Evolutionary conservation across 345 rosid species (phyloP).

Genomic region (Corchorus olitorius): DNA sequence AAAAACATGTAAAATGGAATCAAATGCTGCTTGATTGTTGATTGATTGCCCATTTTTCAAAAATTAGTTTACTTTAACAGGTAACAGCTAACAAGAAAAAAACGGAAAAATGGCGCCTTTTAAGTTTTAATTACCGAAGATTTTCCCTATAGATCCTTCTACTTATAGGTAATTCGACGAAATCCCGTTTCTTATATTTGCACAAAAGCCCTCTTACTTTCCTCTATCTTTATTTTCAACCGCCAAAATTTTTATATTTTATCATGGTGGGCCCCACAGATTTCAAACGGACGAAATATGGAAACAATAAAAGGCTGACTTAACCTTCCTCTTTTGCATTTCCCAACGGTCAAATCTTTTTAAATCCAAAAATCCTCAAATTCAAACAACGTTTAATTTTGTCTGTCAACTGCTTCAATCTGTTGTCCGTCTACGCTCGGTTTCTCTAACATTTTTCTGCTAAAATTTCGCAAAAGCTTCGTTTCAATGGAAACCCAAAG

Average conservation of each 20-base stretch:
- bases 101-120: neutral
- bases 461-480: neutral
- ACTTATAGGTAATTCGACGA: neutral
- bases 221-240: too few relatives aligned
- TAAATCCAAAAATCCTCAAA: neutral
- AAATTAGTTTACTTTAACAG: neutral
- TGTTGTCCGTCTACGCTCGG: neutral
- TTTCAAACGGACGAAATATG: slow-evolving; percentile 20
- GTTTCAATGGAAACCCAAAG: slow-evolving; percentile 32
- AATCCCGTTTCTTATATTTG: neutral
- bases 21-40: neutral
- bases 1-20: neutral
- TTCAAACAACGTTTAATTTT: neutral
- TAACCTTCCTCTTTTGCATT: neutral
- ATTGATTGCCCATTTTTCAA: neutral
- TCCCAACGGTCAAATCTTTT: slow-evolving; percentile 36
- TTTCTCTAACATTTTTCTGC: neutral
- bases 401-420: neutral
- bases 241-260: neutral
- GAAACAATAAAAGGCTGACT: neutral
- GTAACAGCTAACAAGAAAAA: neutral
- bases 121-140: neutral
- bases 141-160: neutral
- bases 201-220: neutral
- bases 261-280: slow-evolving; percentile 13